These are phyloP conservation scores for Sherardia arvensis DNA, from an alignment of 257 asterid species.

Conservation along the genomic window DNA sequence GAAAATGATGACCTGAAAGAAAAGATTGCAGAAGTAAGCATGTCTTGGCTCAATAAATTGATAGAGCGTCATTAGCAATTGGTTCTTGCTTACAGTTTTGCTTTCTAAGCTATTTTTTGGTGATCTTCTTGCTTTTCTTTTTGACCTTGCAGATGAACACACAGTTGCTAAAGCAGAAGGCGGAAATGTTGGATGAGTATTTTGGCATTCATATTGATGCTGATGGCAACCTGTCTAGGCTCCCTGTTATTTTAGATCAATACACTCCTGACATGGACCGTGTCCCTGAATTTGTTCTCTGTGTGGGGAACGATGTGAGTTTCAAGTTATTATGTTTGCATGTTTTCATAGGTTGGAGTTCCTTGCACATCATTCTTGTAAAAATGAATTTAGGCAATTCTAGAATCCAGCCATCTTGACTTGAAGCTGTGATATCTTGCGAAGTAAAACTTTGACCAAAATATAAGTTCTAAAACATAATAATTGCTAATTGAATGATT, in stretches of 20 bases:
- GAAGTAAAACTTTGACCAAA: background rate
- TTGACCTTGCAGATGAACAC: constrained; percentile 55
- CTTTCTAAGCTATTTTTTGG: background rate
- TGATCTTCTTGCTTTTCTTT: background rate
- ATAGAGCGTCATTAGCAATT: background rate
- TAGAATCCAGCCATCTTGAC: background rate
- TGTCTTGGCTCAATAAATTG: constrained; percentile 13
- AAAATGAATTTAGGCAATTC: background rate
- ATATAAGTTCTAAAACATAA: background rate
- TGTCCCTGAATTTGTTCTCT: constrained; percentile 84
- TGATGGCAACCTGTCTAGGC: constrained; percentile 67
- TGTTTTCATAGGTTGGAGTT: background rate
- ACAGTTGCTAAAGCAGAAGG: constrained; percentile 59
- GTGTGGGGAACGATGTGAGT: constrained; percentile 97
- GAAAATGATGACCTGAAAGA: constrained; percentile 59
- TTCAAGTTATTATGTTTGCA: constrained; percentile 3
- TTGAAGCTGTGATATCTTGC: background rate
- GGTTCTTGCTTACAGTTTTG: background rate
- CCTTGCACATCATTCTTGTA: background rate
- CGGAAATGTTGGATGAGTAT: constrained; percentile 83
- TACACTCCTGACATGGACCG: constrained; percentile 98
- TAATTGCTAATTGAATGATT: background rate
- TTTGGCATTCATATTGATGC: constrained; percentile 59
- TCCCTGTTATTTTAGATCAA: constrained; percentile 91
- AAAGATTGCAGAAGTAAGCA: constrained; percentile 74